Conservation (phyloP, 2,329 filamentous ascomycete genomes). For the Hypoxylon sp. region DNA sequence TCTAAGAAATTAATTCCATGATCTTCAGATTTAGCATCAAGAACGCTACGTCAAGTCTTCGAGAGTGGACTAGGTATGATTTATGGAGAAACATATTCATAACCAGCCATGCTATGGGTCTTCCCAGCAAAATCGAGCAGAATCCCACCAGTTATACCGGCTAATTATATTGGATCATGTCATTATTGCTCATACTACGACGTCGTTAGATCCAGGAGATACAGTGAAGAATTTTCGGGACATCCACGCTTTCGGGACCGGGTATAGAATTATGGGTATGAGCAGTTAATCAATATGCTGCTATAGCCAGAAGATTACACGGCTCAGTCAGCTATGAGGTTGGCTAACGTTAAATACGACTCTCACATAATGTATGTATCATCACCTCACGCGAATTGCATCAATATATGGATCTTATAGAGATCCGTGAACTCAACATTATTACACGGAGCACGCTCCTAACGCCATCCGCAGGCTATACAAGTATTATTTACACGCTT, state of each 20-base stretch:
- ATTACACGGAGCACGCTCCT: not conserved
- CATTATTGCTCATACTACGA: no score
- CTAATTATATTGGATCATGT: no score
- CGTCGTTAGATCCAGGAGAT: no score
- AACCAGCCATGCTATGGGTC: no score
- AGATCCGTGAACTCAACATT: not conserved
- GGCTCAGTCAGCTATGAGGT: conserved; percentile 28
- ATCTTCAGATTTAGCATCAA: no score
- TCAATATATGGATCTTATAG: conserved; percentile 17
- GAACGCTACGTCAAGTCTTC: no score
- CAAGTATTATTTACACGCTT: not conserved
- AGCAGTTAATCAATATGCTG: not conserved
- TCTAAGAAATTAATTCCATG: no score
- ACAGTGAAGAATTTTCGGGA: not conserved
- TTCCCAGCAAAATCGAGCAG: no score
- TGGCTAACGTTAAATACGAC: conserved; percentile 33
- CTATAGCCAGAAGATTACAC: not conserved
- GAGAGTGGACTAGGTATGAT: no score
- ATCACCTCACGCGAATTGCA: conserved; percentile 30
- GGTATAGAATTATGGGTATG: not conserved
- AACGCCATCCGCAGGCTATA: not conserved
- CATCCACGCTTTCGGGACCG: not conserved
- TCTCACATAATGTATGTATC: conserved; percentile 35
- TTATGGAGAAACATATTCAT: no score
- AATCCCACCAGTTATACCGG: no score